Conservation (phyloP, 2,329 filamentous ascomycete genomes). For the Bretziella fagacearum region DNA sequence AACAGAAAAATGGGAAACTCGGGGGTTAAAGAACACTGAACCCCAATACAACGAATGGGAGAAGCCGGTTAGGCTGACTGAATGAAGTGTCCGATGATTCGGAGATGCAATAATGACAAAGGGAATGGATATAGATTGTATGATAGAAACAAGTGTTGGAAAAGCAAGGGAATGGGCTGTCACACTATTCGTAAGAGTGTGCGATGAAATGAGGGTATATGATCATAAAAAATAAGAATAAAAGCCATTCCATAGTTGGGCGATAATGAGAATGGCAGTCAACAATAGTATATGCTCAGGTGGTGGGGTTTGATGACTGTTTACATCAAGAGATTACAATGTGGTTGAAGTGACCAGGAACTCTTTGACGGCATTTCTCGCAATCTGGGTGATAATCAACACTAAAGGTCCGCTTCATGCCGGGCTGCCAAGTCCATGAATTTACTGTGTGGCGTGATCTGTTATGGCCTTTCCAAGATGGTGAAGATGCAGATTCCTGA, state of each 20-base stretch:
- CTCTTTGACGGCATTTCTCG: conserved; percentile 57
- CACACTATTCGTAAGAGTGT: background rate
- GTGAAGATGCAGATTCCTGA: conserved; percentile 20
- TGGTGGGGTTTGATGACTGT: background rate
- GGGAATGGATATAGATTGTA: background rate
- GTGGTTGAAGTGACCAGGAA: conserved; percentile 67
- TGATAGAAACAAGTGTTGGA: background rate
- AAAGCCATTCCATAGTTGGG: too few species aligned
- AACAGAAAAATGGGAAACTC: too few species aligned
- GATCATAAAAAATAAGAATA: conserved; percentile 1
- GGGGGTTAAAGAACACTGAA: too few species aligned
- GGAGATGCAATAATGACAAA: background rate
- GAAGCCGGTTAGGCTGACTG: too few species aligned
- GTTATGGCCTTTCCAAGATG: conserved; percentile 37
- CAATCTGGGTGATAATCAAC: conserved; percentile 67
- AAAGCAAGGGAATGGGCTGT: background rate
- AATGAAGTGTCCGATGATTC: background rate
- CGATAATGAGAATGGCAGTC: too few species aligned
- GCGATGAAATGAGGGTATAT: conserved; percentile 16
- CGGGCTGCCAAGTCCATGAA: conserved; percentile 42
- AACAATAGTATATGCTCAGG: conserved; percentile 12
- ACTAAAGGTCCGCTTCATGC: conserved; percentile 54
- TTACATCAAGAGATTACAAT: conserved; percentile 42
- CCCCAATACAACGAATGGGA: too few species aligned
- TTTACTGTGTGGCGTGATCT: conserved; percentile 43